Base-by-base conservation (phyloP, 2,329 filamentous ascomycete species). In the Fusarium camptoceras region DNA sequence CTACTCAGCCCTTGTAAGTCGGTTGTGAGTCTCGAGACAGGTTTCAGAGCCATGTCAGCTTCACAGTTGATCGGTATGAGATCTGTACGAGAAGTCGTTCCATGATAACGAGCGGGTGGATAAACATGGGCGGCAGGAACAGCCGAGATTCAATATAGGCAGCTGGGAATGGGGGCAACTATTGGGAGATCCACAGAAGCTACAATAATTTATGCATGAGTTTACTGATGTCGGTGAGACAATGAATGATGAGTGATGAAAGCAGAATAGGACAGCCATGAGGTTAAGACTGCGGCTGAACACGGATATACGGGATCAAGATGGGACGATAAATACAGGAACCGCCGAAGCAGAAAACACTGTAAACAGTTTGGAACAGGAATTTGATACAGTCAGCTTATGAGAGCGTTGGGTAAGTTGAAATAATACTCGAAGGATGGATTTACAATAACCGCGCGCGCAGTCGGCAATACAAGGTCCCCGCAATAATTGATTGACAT, bases 361-460 rank as follows among this genome's bases (percentile, higher is more conserved):
- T 15, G 14, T 20, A 53, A 51, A n/a, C 24, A 41, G n/a, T 51
- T 18, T 41, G 16, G 18, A n/a, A 31, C n/a, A 34, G 47, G 31
- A 34, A 44, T 37, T 50, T 31, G n/a, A 42, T 31, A 53, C 24
- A 34, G 16, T 43, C 46, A 42, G 63, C 63, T 66, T 66, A 66
- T 49, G 25, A 60, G 64, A 77, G 69, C 69, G 41, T 76, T 77
- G 68, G 70, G 69, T 76, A 78, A 78, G 71, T 71, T 44, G 30
- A 39, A 12, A 24, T 25, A 30, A 30, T 37, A n/a, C 56, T n/a
- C 11, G 49, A 42, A 39, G 25, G 14, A 30, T 30, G 4, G 53
- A 60, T 65, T 64, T 50, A 43, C 51, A 55, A 59, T 48, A 69
- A 24, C 70, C 73, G 73, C 73, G 72, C 70, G 70, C 56, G 49